Evolutionary conservation across 2,329 filamentous ascomycete genomes (phyloP), one percentile per base, ranked within the genome.

Genomic region (Fusarium chaquense): DNA sequence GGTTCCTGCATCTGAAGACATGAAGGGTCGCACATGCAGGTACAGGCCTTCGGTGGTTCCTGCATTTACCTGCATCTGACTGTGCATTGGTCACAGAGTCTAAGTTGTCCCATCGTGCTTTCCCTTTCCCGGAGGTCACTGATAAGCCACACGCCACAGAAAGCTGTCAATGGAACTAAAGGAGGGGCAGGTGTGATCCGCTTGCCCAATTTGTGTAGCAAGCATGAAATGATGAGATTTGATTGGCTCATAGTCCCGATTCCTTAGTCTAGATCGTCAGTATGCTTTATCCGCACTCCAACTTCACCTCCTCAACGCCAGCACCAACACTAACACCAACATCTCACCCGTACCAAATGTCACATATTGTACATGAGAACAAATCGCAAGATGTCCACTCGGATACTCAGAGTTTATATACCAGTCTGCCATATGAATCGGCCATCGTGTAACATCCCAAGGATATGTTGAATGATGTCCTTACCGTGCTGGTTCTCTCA

Each of bases 181-280:
- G 51, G 40, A 58, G 62, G 54, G 46, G 46, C 57, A 35, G 54
- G 41, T 46, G 26, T 38, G 54, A 43, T 46, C 61, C 58, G 41
- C 69, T 58, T 71, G 30, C 69, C 69, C 49, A 53, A 58, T 65
- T 70, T 67, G 66, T 53, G 45, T 55, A 28, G 33, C 57, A 38
- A 57, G 40, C 26, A 43, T 22, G 16, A 41, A 33, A 65, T 56
- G 7, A n/a, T 18, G 11, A 13, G 18, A 32, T n/a, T 18, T 41
- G 16, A 46, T 71, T 71, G 65, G 69, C 8, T 11, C 4, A 36
- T 11, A 1, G 1, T 4, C 13, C 54, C 35, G 58, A 52, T 15
- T 7, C 12, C 20, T 52, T 66, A 71, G 38, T 47, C 68, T 53
- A 43, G 22, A 51, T 65, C 24, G 26, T 46, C 35, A 45, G 7